Percentiles rank a stretch among this genome's conserved stretches.
phyloP scores from a whole-genome alignment of 129 eudicot species.

The Cynara cardunculus region DNA sequence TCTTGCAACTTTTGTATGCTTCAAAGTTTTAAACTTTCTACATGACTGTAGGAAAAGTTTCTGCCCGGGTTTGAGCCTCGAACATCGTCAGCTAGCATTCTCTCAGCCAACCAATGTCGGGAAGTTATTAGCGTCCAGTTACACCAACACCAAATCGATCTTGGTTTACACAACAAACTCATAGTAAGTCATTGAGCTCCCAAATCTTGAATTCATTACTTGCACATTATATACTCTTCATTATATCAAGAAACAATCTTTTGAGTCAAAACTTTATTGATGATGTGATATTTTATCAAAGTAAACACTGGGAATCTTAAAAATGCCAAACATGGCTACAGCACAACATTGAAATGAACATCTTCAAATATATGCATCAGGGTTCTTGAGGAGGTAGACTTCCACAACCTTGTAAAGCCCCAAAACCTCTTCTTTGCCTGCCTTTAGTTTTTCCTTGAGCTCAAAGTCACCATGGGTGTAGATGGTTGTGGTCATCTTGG shows the following conservation, averaged over 20 bases:
- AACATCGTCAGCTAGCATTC: conserved; percentile 1
- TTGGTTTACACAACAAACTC: conserved; percentile 60
- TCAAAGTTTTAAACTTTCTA: not conserved
- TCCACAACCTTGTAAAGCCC: conserved; percentile 46
- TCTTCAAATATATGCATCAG: conserved; percentile 28
- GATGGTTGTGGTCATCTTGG: conserved; percentile 31
- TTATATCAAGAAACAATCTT: not conserved
- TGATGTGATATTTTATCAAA: conserved; percentile 2
- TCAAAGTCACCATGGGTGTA: conserved; percentile 29
- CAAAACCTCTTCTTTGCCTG: conserved; percentile 31
- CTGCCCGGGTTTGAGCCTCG: not conserved
- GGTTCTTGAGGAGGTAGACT: conserved; percentile 40
- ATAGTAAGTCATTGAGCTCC: conserved; percentile 9
- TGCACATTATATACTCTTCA: conserved; percentile 1
- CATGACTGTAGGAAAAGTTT: conserved; percentile 12
- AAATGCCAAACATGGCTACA: conserved; percentile 15
- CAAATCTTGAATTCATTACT: conserved; percentile 1
- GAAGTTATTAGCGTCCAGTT: conserved; percentile 43
- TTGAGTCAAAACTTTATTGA: conserved; percentile 8
- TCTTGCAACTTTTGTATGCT: not conserved
- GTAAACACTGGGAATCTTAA: conserved; percentile 1
- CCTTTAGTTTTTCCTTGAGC: conserved; percentile 33
- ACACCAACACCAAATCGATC: conserved; percentile 49
- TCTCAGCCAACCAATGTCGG: not conserved
- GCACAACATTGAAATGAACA: not conserved